phyloP scores from a whole-genome alignment of 1,284 basidiomycete species.

The Kalmanozyma brasiliensis region DNA sequence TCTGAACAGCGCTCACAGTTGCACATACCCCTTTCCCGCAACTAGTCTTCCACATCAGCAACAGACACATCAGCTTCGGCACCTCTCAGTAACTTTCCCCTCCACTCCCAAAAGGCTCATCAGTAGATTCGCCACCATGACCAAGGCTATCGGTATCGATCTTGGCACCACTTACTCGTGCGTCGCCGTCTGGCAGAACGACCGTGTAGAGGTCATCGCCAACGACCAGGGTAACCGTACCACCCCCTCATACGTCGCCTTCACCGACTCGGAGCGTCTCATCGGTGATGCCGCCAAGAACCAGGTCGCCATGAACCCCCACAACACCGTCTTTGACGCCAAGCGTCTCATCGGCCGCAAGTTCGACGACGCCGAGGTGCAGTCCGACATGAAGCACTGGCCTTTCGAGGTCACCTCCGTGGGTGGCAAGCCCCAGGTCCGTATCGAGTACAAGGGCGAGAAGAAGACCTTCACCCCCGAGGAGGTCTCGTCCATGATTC shows the following conservation, averaged over 20 bases:
- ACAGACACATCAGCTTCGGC: slow-evolving; percentile 31
- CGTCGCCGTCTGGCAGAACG: slow-evolving; percentile 92
- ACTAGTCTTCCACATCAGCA: slow-evolving; percentile 12
- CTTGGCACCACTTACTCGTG: slow-evolving; percentile 79
- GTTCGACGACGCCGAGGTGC: slow-evolving; percentile 86
- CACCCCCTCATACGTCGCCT: slow-evolving; percentile 76
- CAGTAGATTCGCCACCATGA: slow-evolving; percentile 44
- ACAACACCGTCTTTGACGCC: slow-evolving; percentile 79
- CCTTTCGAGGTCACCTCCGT: slow-evolving; percentile 89
- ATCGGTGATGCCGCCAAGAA: slow-evolving; percentile 94
- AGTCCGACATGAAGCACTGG: slow-evolving; percentile 93
- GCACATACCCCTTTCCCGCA: slow-evolving; percentile 50
- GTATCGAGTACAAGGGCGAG: slow-evolving; percentile 90
- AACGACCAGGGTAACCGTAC: slow-evolving; percentile 98
- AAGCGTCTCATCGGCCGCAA: slow-evolving; percentile 90
- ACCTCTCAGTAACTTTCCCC: slow-evolving; percentile 2
- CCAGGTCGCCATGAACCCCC: slow-evolving; percentile 77
- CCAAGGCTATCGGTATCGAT: slow-evolving; percentile 92
- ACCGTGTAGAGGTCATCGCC: slow-evolving; percentile 90
- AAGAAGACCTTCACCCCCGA: slow-evolving; percentile 92
- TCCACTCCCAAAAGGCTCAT: slow-evolving; percentile 13
- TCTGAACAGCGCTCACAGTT: slow-evolving; percentile 29
- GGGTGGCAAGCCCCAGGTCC: slow-evolving; percentile 84
- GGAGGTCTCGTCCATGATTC: slow-evolving; percentile 97
- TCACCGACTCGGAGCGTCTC: slow-evolving; percentile 84